These are phyloP conservation scores for Phialemoniopsis sp. DNA, from an alignment of 2,329 filamentous ascomycete genomes.

Conservation along the genomic window DNA sequence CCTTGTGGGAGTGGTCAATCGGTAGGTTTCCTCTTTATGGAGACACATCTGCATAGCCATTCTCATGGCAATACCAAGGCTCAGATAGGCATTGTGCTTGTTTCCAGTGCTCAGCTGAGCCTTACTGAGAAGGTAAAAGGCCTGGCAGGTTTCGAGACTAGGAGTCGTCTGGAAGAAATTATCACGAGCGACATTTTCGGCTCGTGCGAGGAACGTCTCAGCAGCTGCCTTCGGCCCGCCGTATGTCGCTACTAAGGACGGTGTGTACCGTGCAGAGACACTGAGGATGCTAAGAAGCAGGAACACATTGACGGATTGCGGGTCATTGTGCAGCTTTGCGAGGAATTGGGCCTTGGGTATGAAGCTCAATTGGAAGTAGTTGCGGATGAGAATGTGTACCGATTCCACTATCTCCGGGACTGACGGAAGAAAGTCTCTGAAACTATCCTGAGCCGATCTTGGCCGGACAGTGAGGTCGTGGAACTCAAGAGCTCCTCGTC, in stretches of 20 bases:
- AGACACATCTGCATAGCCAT: slow-evolving; percentile 52
- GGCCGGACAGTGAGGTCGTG: slow-evolving; percentile 13
- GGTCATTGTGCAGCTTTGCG: slow-evolving; percentile 38
- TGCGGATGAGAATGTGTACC: slow-evolving; percentile 45
- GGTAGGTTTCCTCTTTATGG: slow-evolving; percentile 52
- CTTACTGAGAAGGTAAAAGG: slow-evolving; percentile 54
- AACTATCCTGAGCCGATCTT: slow-evolving; percentile 9
- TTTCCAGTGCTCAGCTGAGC: slow-evolving; percentile 54
- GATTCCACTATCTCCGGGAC: slow-evolving; percentile 45
- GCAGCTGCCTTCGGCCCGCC: slow-evolving; percentile 47
- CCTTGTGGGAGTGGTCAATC: slow-evolving; percentile 32
- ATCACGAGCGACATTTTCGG: slow-evolving; percentile 38
- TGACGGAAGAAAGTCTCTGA: slow-evolving; percentile 40
- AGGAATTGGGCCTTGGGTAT: slow-evolving; percentile 49
- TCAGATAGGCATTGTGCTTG: slow-evolving; percentile 49
- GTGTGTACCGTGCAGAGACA: slow-evolving; percentile 51
- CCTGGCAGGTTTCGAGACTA: slow-evolving; percentile 51
- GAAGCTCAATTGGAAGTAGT: slow-evolving; percentile 58
- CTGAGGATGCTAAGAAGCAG: slow-evolving; percentile 51
- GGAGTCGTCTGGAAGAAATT: slow-evolving; percentile 51
- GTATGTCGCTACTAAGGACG: slow-evolving; percentile 40
- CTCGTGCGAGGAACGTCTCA: slow-evolving; percentile 48
- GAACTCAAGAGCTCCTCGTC: slow-evolving; percentile 15
- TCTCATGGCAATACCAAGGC: slow-evolving; percentile 50
- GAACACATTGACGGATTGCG: slow-evolving; percentile 47